These are phyloP conservation scores for Grosmannia serpens DNA, from an alignment of 2,329 filamentous ascomycete species.

Conservation along the genomic window DNA sequence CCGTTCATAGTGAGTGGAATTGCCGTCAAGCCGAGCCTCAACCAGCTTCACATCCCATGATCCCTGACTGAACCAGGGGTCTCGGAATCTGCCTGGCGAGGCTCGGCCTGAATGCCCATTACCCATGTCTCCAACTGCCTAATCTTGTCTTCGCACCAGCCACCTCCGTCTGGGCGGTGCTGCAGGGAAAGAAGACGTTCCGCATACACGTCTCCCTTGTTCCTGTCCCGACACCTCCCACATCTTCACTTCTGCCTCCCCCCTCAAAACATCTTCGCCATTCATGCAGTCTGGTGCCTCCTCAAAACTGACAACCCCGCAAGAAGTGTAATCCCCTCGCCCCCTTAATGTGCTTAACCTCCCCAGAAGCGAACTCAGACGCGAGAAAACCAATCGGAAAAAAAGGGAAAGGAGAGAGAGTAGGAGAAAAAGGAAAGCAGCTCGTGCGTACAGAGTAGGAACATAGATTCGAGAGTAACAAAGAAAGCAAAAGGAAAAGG, in stretches of 20 bases:
- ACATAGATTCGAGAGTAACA: not conserved
- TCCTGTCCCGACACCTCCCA: not conserved
- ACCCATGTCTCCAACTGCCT: not conserved
- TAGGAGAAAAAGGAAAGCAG: slow-evolving; percentile 13
- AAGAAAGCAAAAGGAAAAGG: not conserved
- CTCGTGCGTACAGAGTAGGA: not conserved
- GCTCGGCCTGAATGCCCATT: not conserved
- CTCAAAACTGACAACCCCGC: slow-evolving; percentile 3
- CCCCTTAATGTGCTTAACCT: slow-evolving; percentile 22
- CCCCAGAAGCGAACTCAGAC: slow-evolving; percentile 23
- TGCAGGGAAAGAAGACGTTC: not conserved
- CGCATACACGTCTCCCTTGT: not conserved
- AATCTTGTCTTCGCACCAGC: not conserved
- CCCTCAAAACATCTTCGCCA: not conserved
- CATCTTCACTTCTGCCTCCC: not conserved
- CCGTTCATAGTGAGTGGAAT: not conserved
- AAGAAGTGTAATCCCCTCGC: slow-evolving; percentile 15
- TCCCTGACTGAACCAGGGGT: not conserved
- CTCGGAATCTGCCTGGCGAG: not conserved
- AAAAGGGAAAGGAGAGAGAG: slow-evolving; percentile 12
- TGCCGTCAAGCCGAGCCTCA: not conserved
- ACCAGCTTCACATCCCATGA: not conserved
- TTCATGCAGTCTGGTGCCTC: slow-evolving; percentile 10
- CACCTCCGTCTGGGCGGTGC: not conserved
- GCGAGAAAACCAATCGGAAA: slow-evolving; percentile 21